Percentiles rank a stretch among this genome's conserved stretches.
These are phyloP conservation scores for Heritiera fomes DNA, from an alignment of 345 rosid species.

Conservation along the genomic window DNA sequence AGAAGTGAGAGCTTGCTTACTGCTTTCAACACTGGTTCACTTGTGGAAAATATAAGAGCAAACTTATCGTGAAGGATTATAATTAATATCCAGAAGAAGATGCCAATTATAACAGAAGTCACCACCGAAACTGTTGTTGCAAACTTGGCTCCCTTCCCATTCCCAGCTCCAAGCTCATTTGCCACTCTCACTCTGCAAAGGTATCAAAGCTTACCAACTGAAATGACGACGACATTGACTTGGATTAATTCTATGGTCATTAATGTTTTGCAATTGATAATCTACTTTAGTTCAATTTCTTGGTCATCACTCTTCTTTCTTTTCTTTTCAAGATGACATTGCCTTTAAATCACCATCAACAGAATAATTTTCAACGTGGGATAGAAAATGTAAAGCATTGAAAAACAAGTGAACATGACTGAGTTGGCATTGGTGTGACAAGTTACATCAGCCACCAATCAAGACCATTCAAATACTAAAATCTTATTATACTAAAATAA, in stretches of 20 bases:
- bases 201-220: not conserved
- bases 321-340: too few relatives aligned
- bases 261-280: too few relatives aligned
- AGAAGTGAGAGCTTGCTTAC: slow-evolving; percentile 62
- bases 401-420: not conserved
- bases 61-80: slow-evolving; percentile 42
- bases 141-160: slow-evolving; percentile 81
- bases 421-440: not conserved
- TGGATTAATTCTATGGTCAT: not conserved
- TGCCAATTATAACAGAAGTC: slow-evolving; percentile 59
- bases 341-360: not conserved
- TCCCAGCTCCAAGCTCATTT: slow-evolving; percentile 89
- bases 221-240: not conserved
- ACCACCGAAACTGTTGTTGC: slow-evolving; percentile 61
- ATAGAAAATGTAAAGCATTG: not conserved
- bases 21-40: slow-evolving; percentile 53
- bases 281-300: too few relatives aligned
- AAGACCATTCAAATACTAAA: not conserved
- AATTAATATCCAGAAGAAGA: slow-evolving; percentile 56
- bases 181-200: slow-evolving; percentile 81
- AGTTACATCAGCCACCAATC: not conserved
- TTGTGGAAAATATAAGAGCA: slow-evolving; percentile 61
- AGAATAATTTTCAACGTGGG: not conserved
- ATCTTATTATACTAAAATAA: not conserved
- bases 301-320: not conserved